Evolutionary conservation across 2,329 filamentous ascomycete species (phyloP).

Genomic region (Aspergillus persii): DNA sequence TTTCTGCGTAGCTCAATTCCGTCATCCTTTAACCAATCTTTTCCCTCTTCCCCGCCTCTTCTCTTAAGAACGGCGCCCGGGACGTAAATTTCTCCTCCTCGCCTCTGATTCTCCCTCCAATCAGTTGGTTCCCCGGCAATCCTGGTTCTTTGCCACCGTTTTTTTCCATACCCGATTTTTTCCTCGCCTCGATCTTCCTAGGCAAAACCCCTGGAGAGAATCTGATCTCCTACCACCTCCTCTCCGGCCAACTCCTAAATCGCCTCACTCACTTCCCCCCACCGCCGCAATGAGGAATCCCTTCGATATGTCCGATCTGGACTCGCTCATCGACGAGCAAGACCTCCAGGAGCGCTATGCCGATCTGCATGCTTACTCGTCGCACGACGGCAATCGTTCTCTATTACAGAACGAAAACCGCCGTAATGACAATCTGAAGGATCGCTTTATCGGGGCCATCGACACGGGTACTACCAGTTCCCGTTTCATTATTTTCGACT

Average conservation of each 20-base stretch:
- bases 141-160: slow-evolving; percentile 1
- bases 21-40: slow-evolving; percentile 1
- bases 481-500: slow-evolving; percentile 86
- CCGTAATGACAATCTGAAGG: slow-evolving; percentile 32
- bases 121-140: background rate
- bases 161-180: background rate
- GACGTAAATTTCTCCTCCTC: slow-evolving; percentile 17
- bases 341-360: slow-evolving; percentile 16
- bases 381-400: slow-evolving; percentile 35
- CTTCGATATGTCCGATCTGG: slow-evolving; percentile 31
- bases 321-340: slow-evolving; percentile 21
- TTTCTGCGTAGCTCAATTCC: background rate
- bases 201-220: slow-evolving; percentile 1
- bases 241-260: background rate
- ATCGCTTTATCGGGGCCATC: slow-evolving; percentile 74
- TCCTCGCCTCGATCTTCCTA: slow-evolving; percentile 3
- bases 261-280: background rate
- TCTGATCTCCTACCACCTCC: background rate
- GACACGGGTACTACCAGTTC: slow-evolving; percentile 90
- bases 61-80: slow-evolving; percentile 15
- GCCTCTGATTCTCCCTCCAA: background rate
- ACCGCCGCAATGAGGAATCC: slow-evolving; percentile 27
- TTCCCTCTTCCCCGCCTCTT: slow-evolving; percentile 7
- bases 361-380: slow-evolving; percentile 28
- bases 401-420: slow-evolving; percentile 34